Evolutionary conservation across 306 rosid species (phyloP).

Genomic region (Dalbergia cultrata): DNA sequence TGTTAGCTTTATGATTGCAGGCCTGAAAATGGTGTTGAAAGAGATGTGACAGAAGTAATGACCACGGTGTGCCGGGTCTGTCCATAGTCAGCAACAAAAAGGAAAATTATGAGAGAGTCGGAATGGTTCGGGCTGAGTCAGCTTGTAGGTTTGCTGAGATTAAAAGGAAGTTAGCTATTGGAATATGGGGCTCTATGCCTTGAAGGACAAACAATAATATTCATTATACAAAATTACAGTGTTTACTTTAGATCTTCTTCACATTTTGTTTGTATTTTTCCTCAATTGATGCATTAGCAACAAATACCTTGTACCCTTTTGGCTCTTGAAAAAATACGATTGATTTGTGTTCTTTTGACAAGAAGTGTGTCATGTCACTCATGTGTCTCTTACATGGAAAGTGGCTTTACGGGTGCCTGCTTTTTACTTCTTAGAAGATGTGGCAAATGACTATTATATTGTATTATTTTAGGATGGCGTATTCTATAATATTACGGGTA

Average conservation of each 20-base stretch:
- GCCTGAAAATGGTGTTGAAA: constrained; percentile 67
- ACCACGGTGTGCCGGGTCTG: constrained; percentile 46
- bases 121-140: constrained; percentile 48
- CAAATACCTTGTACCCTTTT: constrained; percentile 36
- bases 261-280: constrained; percentile 40
- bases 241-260: background rate
- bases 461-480: too few species aligned
- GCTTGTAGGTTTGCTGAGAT: constrained; percentile 29
- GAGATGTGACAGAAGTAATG: constrained; percentile 58
- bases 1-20: constrained; percentile 63
- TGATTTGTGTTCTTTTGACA: constrained; percentile 33
- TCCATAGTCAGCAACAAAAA: constrained; percentile 31
- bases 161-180: constrained; percentile 45
- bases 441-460: constrained; percentile 33
- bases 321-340: constrained; percentile 11
- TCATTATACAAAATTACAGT: constrained; percentile 35
- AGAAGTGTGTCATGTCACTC: background rate
- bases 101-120: constrained; percentile 32
- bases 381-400: constrained; percentile 48
- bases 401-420: constrained; percentile 45
- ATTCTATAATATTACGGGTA: background rate
- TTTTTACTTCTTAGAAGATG: constrained; percentile 42
- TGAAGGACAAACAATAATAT: constrained; percentile 3
- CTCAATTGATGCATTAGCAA: constrained; percentile 29
- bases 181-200: constrained; percentile 42